Base-by-base conservation (phyloP, 2,329 filamentous ascomycete genomes). In the Diaporthe ilicicola region DNA sequence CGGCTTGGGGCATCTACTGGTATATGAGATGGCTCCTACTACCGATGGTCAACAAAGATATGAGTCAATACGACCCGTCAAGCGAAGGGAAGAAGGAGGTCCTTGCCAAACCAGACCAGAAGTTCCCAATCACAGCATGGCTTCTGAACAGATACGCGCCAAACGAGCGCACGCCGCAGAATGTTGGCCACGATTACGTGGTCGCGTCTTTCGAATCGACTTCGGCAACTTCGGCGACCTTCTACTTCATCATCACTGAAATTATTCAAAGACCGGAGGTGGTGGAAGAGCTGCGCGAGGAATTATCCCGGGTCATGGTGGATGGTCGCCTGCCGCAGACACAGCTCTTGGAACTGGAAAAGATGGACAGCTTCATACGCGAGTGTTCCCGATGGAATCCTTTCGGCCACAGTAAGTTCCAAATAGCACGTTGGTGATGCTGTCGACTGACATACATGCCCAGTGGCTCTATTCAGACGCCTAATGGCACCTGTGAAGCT, bases 221-320 rank as follows among this genome's bases (percentile, higher is more conserved):
- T 1, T 37, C 67, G 32, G 54, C 66, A 19, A 72, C 72, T 2
- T 34, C 72, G 15, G 42, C 51, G n/a, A 62, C 53, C 17, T 37
- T 73, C 12, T 72, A 67, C 37, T 67, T 51, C 39, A 54, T 72
- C 46, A 74, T 88, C 55, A 81, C 82, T 56, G 85, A 88, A 67
- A 76, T 88, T n/a, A 81, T 80, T 39, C 76, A 81, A 44, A 73
- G 78, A 46, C 85, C 84, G 1, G 84, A 87, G 67, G 81, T 82
- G 70, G 75, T 82, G 24, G 80, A 84, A 39, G 79, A 81, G 24
- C 75, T 87, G 27, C 81, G 86, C 2, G 77, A 84, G 19, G 85
- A 88, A 75, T 83, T 85, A 24, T 74, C 80, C 37, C 75, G 78
- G 19, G 76, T 80, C 32, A 75, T 80, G 15, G 71, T 76, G 53